Evolutionary conservation across 106 monocot species (phyloP).

Genomic region (Dendrobium chrysotoxum): DNA sequence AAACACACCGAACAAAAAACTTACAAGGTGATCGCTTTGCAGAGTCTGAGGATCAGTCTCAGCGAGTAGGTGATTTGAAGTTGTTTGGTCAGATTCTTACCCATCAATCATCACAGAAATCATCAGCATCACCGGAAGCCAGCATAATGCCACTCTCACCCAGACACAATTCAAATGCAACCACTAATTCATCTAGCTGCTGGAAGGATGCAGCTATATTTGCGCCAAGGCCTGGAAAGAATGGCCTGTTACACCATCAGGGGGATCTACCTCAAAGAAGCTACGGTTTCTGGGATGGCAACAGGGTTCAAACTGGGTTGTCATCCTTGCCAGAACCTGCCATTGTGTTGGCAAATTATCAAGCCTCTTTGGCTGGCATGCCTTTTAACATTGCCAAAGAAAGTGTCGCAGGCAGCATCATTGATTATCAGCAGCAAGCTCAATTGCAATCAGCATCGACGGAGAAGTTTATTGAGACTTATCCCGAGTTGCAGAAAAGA

Average conservation of each 20-base stretch:
- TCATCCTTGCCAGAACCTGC: slow-evolving; percentile 47
- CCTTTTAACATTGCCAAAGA: slow-evolving; percentile 34
- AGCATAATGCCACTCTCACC: slow-evolving; percentile 21
- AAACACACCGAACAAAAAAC: slow-evolving; percentile 1
- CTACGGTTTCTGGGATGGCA: slow-evolving; percentile 55
- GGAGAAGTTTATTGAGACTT: slow-evolving; percentile 17
- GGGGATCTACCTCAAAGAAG: slow-evolving; percentile 31
- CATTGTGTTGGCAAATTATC: slow-evolving; percentile 39
- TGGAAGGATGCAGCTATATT: slow-evolving; percentile 2
- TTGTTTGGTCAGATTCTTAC: slow-evolving; percentile 81
- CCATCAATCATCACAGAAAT: slow-evolving; percentile 35
- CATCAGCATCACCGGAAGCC: slow-evolving; percentile 12
- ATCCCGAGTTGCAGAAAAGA: slow-evolving; percentile 27
- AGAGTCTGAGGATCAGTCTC: slow-evolving; percentile 23
- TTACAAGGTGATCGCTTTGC: neutral
- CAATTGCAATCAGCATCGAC: slow-evolving; percentile 14
- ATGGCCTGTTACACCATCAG: slow-evolving; percentile 6
- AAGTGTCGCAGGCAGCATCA: neutral
- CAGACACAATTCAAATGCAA: slow-evolving; percentile 11
- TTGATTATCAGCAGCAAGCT: slow-evolving; percentile 23
- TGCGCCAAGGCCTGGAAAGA: slow-evolving; percentile 9
- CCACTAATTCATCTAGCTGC: neutral
- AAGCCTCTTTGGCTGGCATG: slow-evolving; percentile 19
- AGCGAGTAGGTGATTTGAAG: slow-evolving; percentile 64
- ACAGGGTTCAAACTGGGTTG: slow-evolving; percentile 41